These are phyloP conservation scores for Ceratocystis ficicola DNA, from an alignment of 2,329 filamentous ascomycete genomes.

Conservation along the genomic window DNA sequence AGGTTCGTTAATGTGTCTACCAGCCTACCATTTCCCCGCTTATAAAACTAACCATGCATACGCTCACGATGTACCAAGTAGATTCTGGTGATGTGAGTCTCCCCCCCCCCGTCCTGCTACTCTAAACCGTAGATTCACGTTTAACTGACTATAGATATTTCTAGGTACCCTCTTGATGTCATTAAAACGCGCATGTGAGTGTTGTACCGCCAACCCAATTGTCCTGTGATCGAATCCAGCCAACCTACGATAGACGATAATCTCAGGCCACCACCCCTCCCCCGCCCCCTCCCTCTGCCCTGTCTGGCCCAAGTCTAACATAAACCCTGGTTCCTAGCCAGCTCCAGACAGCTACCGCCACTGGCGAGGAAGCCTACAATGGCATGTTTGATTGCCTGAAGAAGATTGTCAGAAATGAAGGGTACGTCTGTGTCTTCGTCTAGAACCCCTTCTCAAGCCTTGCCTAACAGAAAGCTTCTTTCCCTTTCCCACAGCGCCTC, in stretches of 20 bases:
- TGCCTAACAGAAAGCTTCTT: constrained; percentile 1
- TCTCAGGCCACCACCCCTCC: neutral
- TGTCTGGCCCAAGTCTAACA: constrained; percentile 21
- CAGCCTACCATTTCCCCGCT: neutral
- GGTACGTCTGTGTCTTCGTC: constrained; percentile 43
- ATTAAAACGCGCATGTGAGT: constrained; percentile 94
- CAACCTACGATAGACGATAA: neutral
- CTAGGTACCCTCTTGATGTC: constrained; percentile 94
- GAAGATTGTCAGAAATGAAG: constrained; percentile 94
- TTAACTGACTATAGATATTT: neutral
- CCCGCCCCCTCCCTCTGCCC: neutral
- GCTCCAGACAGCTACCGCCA: constrained; percentile 62
- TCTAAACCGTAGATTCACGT: neutral
- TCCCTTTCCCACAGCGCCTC: constrained; percentile 48
- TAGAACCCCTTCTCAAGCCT: neutral
- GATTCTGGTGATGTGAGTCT: constrained; percentile 73
- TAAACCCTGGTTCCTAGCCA: constrained; percentile 45
- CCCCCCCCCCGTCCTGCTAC: constrained; percentile 10
- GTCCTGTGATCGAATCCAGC: neutral
- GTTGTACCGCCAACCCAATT: constrained; percentile 5
- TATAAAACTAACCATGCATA: constrained; percentile 16
- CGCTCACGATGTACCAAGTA: constrained; percentile 31
- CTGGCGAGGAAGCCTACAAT: constrained; percentile 75
- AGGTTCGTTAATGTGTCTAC: constrained; percentile 48
- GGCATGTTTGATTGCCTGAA: constrained; percentile 97